These are phyloP conservation scores for Lactarius akahatsu DNA, from an alignment of 768 basidiomycete genomes.

Conservation along the genomic window DNA sequence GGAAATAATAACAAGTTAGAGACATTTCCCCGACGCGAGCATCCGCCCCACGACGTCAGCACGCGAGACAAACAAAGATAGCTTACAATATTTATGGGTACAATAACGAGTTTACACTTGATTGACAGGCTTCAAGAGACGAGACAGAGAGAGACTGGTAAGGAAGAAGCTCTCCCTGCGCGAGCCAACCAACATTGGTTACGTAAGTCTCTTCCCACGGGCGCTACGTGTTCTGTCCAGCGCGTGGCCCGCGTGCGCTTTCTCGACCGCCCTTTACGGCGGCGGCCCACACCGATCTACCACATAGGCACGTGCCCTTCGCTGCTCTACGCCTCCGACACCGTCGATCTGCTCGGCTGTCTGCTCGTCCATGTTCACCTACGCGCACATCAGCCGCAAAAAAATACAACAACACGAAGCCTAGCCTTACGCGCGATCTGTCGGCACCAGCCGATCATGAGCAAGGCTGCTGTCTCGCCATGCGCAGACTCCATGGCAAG, in stretches of 20 bases:
- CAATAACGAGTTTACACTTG: constrained; percentile 21
- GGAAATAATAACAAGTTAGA: constrained; percentile 35
- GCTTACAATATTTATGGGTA: constrained; percentile 28
- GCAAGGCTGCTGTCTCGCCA: constrained; percentile 82
- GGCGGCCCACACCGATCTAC: constrained; percentile 63
- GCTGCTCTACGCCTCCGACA: constrained; percentile 89
- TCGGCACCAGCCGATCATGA: constrained; percentile 98
- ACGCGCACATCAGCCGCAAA: constrained; percentile 5
- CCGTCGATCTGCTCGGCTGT: constrained; percentile 89
- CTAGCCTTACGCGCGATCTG: constrained; percentile 71
- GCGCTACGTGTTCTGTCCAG: neutral
- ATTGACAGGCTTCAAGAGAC: constrained; percentile 10
- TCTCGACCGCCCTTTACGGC: constrained; percentile 36
- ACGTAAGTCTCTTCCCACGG: constrained; percentile 25
- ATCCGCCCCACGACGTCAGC: constrained; percentile 27
- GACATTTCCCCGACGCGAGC: constrained; percentile 29
- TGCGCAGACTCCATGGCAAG: constrained; percentile 97
- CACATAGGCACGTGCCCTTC: constrained; percentile 72
- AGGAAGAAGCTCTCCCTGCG: neutral
- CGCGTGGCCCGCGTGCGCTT: too few relatives aligned
- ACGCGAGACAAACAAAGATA: constrained; percentile 8
- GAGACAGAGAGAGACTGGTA: constrained; percentile 15
- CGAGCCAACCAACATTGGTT: constrained; percentile 3
- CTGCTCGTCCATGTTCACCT: constrained; percentile 84
- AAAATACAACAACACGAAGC: constrained; percentile 19